These are phyloP conservation scores for Macrotyloma uniflorum DNA, from an alignment of 306 rosid species.

Conservation along the genomic window DNA sequence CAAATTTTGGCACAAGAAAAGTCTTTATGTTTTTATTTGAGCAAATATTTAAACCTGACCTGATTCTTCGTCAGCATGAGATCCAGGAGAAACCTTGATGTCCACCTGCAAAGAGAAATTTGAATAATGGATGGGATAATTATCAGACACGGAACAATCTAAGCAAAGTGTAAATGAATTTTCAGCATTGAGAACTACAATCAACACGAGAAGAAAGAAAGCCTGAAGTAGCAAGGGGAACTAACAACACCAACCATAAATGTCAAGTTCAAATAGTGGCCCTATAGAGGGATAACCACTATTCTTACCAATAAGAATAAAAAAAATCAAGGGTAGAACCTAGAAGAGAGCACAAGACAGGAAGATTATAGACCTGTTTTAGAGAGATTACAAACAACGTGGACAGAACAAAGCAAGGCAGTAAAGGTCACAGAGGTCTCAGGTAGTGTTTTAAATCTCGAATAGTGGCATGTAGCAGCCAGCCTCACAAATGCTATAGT, in stretches of 20 bases:
- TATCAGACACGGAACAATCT: slow-evolving; percentile 12
- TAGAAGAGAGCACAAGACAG: not conserved
- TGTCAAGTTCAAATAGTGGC: not conserved
- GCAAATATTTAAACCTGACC: slow-evolving; percentile 51
- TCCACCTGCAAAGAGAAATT: slow-evolving; percentile 72
- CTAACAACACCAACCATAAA: not conserved
- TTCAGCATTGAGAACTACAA: slow-evolving; percentile 15
- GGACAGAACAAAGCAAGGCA: not conserved
- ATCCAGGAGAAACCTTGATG: slow-evolving; percentile 94
- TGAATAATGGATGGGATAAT: slow-evolving; percentile 26
- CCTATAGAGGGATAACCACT: not conserved
- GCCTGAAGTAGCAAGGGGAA: not conserved
- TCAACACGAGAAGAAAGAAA: slow-evolving; percentile 6
- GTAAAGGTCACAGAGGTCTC: not conserved
- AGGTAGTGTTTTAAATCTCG: not conserved
- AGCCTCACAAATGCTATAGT: not conserved
- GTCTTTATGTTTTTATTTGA: not conserved
- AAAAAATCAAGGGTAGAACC: not conserved
- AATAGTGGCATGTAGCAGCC: not conserved
- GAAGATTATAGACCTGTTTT: not conserved
- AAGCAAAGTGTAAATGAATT: not conserved
- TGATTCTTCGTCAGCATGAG: slow-evolving; percentile 92
- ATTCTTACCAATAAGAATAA: not conserved
- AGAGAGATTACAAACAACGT: not conserved
- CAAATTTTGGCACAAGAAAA: not conserved